Percentiles rank a stretch among this genome's conserved stretches.
phyloP scores from a whole-genome alignment of 495 filamentous ascomycete species.

The Aspergillus coremiiformis region DNA sequence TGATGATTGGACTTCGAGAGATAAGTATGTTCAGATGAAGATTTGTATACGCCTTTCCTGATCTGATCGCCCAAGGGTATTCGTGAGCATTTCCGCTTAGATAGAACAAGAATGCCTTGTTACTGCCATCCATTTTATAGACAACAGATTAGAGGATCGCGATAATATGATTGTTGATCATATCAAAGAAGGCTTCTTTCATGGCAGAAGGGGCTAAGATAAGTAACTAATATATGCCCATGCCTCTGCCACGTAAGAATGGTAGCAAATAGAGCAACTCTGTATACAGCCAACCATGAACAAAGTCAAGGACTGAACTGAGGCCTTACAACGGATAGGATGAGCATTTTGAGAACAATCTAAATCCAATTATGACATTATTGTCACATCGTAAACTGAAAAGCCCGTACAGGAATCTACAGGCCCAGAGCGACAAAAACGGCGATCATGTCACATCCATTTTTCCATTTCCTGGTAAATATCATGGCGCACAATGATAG shows the following conservation, averaged over 20 bases:
- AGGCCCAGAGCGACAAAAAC: conserved; percentile 2
- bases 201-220: neutral
- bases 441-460: conserved; percentile 18
- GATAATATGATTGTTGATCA: neutral
- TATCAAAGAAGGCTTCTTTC: neutral
- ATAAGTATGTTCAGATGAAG: neutral
- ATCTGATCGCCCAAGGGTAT: neutral
- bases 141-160: neutral
- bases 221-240: neutral
- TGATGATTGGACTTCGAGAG: neutral
- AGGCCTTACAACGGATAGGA: neutral
- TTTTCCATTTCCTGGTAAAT: conserved; percentile 17
- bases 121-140: neutral
- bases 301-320: neutral
- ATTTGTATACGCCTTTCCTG: neutral
- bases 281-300: neutral
- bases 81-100: neutral
- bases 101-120: neutral
- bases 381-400: neutral
- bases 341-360: neutral
- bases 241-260: neutral
- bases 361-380: neutral
- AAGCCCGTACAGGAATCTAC: conserved; percentile 11
- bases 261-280: neutral
- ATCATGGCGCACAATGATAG: conserved; percentile 20